Evolutionary conservation across 768 basidiomycete genomes (phyloP).

Genomic region (Gyrodon lividus): DNA sequence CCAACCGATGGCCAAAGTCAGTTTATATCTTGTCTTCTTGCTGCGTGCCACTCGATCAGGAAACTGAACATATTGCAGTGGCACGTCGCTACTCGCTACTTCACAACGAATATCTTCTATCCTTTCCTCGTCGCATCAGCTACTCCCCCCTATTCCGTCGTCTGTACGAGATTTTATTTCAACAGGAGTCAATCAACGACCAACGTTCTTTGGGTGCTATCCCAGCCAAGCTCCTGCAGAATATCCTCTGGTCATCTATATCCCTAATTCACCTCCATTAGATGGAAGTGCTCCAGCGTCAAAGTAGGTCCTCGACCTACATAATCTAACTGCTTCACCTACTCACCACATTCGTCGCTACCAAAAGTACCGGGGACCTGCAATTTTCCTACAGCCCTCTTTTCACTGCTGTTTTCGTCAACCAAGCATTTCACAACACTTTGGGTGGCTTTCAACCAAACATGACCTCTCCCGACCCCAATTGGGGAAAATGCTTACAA

Average conservation of each 20-base stretch:
- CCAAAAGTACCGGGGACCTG: constrained; percentile 52
- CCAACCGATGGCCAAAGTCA: constrained; percentile 67
- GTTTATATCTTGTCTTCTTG: constrained; percentile 12
- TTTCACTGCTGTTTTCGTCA: constrained; percentile 56
- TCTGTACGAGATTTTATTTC: constrained; percentile 50
- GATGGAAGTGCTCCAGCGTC: constrained; percentile 59
- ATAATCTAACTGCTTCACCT: background rate
- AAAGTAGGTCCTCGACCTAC: constrained; percentile 43
- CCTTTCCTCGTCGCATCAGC: constrained; percentile 51
- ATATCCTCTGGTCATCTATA: constrained; percentile 69
- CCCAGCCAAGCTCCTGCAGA: constrained; percentile 47
- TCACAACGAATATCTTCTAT: constrained; percentile 43
- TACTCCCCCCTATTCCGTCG: constrained; percentile 63
- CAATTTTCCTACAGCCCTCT: constrained; percentile 56
- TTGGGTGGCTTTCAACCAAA: constrained; percentile 62
- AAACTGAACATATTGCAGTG: constrained; percentile 36
- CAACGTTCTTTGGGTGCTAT: constrained; percentile 82
- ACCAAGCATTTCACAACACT: constrained; percentile 56
- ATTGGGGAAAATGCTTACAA: constrained; percentile 57
- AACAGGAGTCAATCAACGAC: constrained; percentile 61
- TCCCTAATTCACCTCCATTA: constrained; percentile 75
- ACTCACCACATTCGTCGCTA: constrained; percentile 1
- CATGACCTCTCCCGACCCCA: constrained; percentile 50
- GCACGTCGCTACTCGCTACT: constrained; percentile 49
- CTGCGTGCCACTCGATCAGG: background rate